Percentiles rank a stretch among this genome's conserved stretches.
These are phyloP conservation scores for Ceratocystis eucalypticola DNA, from an alignment of 2,329 filamentous ascomycete genomes.

Conservation along the genomic window DNA sequence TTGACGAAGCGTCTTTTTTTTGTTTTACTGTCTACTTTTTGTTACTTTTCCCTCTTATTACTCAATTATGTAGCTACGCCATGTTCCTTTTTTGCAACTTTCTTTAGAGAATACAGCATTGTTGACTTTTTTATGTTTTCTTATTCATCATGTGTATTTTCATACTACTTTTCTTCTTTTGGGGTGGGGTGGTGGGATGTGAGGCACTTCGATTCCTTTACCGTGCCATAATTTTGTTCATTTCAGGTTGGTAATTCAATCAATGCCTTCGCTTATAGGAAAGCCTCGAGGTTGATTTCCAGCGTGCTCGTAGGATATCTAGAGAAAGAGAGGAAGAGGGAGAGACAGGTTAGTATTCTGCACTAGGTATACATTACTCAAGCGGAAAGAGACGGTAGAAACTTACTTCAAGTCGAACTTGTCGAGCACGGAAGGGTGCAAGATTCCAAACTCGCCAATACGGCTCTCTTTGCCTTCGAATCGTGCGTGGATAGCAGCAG, in stretches of 20 bases:
- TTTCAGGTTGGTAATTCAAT: neutral
- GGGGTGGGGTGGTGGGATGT: neutral
- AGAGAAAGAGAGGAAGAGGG: slow-evolving; percentile 24
- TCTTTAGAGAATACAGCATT: neutral
- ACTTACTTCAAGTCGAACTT: slow-evolving; percentile 76
- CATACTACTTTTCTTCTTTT: slow-evolving; percentile 18
- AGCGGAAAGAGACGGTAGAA: neutral
- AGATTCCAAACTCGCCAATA: slow-evolving; percentile 83
- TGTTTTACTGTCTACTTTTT: neutral
- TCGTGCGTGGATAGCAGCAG: slow-evolving; percentile 69
- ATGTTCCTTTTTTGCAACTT: neutral
- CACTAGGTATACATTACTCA: neutral
- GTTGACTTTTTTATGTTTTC: neutral
- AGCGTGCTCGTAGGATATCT: slow-evolving; percentile 86
- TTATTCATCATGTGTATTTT: slow-evolving; percentile 1
- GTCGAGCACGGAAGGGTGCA: slow-evolving; percentile 85
- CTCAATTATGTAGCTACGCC: neutral
- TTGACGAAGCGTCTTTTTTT: slow-evolving; percentile 7
- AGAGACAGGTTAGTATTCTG: neutral
- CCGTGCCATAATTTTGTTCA: neutral
- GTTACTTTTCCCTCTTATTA: neutral
- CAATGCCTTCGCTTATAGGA: slow-evolving; percentile 46
- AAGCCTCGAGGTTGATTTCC: slow-evolving; percentile 87
- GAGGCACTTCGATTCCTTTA: slow-evolving; percentile 12
- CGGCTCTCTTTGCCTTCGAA: slow-evolving; percentile 54